phyloP scores from a whole-genome alignment of 106 monocot species.

The Dendrobium huoshanense region DNA sequence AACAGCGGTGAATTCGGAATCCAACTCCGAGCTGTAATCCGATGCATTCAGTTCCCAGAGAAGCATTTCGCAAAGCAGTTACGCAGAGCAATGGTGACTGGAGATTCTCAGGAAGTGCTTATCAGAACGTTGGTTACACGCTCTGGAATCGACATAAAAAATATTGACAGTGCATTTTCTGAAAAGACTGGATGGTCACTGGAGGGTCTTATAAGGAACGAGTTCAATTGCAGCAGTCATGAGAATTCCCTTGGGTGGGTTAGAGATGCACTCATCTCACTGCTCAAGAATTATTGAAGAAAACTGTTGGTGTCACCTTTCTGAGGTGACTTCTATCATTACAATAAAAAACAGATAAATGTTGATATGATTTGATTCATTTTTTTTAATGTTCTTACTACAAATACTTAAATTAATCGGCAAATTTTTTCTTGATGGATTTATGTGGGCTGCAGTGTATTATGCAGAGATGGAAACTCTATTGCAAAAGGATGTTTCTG shows the following conservation, averaged over 20 bases:
- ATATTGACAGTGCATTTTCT: constrained; percentile 24
- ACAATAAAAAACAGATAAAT: no score
- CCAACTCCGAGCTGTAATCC: constrained; percentile 20
- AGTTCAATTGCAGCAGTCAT: constrained; percentile 10
- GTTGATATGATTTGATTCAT: no score
- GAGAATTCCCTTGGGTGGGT: constrained; percentile 8
- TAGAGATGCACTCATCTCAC: constrained; percentile 32
- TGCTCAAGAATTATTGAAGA: constrained; percentile 16
- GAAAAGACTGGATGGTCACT: constrained; percentile 38
- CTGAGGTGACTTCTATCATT: no score
- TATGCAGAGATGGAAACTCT: no score
- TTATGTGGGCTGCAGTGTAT: no score
- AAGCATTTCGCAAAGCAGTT: constrained; percentile 48
- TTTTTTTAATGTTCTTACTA: no score
- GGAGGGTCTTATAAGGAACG: constrained; percentile 37
- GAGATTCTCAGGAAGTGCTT: constrained; percentile 20
- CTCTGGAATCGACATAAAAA: constrained; percentile 23
- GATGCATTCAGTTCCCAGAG: constrained; percentile 43
- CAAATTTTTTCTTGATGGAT: no score
- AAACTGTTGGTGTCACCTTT: neutral
- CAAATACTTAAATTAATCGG: no score
- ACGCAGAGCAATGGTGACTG: constrained; percentile 13
- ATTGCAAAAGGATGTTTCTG: no score
- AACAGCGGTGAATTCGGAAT: constrained; percentile 30
- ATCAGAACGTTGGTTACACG: constrained; percentile 26